Base-by-base conservation (phyloP, 2,329 filamentous ascomycete genomes). In the Nemania sp. region DNA sequence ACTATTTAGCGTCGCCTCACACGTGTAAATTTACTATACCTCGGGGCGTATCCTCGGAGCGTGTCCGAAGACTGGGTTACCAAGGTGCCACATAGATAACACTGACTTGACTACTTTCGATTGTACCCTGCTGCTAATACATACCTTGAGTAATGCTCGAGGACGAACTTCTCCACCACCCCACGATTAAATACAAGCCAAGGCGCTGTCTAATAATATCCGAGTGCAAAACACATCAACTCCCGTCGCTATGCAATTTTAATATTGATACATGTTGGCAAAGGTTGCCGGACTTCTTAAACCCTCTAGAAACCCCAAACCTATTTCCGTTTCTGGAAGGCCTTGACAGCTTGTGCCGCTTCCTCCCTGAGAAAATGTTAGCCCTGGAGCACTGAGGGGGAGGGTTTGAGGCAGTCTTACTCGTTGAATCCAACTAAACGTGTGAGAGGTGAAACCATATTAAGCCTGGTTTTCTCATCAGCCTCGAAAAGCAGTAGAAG, bases 401-500 rank as follows among this genome's bases (percentile, higher is more conserved):
- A 38, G 41, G 51, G 8, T 13, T 6, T 10, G 38, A 22, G 27
- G 27, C n/a, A 22, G 24, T 35, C 90, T 81, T 82, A 92, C 89
- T 89, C 89, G 80, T 93, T 90, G 81, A 95, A 93, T 70, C 89
- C 88, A 76, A 96, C 81, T 77, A 95, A 81, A 85, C 92, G 90
- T 32, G 90, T 90, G 74, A 96, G 79, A 38, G 94, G 92, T 0
- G 92, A 92, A 64, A 96, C 90, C 71, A 95, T 84, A 82, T 93
- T 91, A 70, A 89, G 86, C 74, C 93, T 88, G 73, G 93, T 83
- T 81, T 88, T 92, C 78, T 90, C 92, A 77, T 95, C 92, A 73
- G 93, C 90, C 82, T 94, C 91, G 71, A 96, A 79, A 78, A 95
- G 95, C 79, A 94, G 92, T 72, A 96, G 80, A 73, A 96, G 79